Evolutionary conservation across 1,139 yeast species (phyloP), one percentile per base, ranked within the genome.

Genomic region (Magnusiomyces magnusii): DNA sequence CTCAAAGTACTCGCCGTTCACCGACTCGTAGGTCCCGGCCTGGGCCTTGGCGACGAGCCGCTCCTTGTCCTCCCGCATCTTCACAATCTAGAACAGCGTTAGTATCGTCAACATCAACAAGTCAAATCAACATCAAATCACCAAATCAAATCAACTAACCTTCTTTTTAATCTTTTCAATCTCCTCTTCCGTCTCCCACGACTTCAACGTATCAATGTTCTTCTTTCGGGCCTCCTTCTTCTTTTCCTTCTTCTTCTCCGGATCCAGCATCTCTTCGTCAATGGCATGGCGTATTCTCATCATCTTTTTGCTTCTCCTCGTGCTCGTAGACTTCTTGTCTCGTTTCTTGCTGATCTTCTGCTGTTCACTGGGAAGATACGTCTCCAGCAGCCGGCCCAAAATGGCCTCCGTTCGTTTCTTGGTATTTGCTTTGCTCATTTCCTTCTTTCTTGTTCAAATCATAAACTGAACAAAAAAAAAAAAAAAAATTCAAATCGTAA

Each of bases 121-220:
- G 10, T 17, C 3, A 1, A 23, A 21, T 19, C 31, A 25, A 21
- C 34, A 27, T 21, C 24, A 21, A 23, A 49, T n/a, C 10, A 25
- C 31, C 3, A 41, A 21, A 13, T 17, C 49, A 19, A 13, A 21
- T 13, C 13, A n/a, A 36, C 58, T 42, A 42, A 54, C 60, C 56
- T 57, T 58, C 25, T 60, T 57, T 52, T 66, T 60, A 5, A 65
- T 49, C 51, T 62, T 67, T 13, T 60, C 63, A 23, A 65, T 57
- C 23, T 59, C 62, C 1, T 63, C 64, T 13, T 58, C 59, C 15
- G 57, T 21, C 15, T 58, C 58, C 65, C 64, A 62, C 3, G 64
- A 55, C 25, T 62, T 61, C 28, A 67, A 53, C 2, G 63, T 63
- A 3, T 61, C 60, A 5, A 66, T 57, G 41, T 61, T 62, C 24